Conservation (phyloP, 2,329 filamentous ascomycete species). For the Raffaelea albimanens region DNA sequence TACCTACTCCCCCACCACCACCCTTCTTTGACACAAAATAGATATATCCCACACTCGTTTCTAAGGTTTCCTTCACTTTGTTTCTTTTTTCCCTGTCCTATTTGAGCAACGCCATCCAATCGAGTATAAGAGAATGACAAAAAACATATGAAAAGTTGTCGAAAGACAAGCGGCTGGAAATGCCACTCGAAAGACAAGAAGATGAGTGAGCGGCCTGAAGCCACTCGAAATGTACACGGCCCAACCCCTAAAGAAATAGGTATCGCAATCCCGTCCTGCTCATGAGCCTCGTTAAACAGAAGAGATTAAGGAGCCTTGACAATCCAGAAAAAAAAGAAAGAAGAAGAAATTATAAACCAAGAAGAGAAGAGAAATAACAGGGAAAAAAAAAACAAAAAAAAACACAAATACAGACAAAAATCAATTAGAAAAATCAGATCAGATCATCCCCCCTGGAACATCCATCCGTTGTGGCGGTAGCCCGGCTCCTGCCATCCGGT, state of each 20-base stretch:
- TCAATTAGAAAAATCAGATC: constrained; percentile 3
- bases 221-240: too few relatives aligned
- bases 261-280: constrained; percentile 17
- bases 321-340: not conserved
- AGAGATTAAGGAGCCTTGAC: constrained; percentile 3
- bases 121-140: not conserved
- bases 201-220: too few relatives aligned
- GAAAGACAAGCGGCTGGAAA: constrained; percentile 2
- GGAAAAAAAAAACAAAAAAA: not conserved
- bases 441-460: constrained; percentile 26
- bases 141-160: constrained; percentile 7
- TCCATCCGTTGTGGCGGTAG: constrained; percentile 17
- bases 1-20: not conserved
- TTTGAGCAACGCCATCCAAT: not conserved
- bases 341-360: not conserved
- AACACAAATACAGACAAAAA: not conserved
- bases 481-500: constrained; percentile 9
- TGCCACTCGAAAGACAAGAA: not conserved
- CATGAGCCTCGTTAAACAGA: constrained; percentile 1
- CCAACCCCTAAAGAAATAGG: constrained; percentile 10
- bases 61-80: not conserved
- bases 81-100: not conserved
- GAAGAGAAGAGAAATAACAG: not conserved
- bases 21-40: not conserved
- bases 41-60: too few relatives aligned